Conservation (phyloP, 768 basidiomycete genomes). For the Psilocybe subaeruginosa region DNA sequence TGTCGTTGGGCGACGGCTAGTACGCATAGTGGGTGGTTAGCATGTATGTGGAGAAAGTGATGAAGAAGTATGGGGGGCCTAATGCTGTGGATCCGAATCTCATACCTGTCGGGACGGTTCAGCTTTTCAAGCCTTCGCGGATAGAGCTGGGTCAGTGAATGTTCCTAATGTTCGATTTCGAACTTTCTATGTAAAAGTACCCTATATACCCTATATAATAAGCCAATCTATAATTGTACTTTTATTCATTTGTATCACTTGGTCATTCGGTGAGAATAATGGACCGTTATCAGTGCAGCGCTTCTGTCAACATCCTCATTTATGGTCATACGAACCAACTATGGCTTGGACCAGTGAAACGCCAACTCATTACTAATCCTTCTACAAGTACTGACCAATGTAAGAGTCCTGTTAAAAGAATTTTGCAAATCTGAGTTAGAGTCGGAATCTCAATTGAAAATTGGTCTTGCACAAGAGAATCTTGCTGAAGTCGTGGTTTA, state of each 20-base stretch:
- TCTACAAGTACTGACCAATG: too few species aligned
- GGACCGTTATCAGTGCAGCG: too few species aligned
- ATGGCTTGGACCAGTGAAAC: too few species aligned
- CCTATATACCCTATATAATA: neutral
- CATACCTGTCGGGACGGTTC: slow-evolving; percentile 45
- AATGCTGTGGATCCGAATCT: slow-evolving; percentile 41
- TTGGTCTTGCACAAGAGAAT: too few species aligned
- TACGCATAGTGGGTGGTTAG: slow-evolving; percentile 38
- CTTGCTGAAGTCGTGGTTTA: too few species aligned
- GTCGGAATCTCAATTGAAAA: too few species aligned
- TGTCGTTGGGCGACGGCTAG: slow-evolving; percentile 19
- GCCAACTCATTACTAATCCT: too few species aligned
- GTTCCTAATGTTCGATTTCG: neutral
- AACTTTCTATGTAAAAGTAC: neutral
- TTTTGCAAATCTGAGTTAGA: too few species aligned
- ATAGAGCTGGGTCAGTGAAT: slow-evolving; percentile 7
- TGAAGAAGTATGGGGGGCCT: slow-evolving; percentile 42
- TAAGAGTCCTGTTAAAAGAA: too few species aligned
- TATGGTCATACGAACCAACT: too few species aligned
- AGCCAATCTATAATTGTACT: neutral
- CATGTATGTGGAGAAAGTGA: slow-evolving; percentile 40
- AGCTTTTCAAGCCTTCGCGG: slow-evolving; percentile 31
- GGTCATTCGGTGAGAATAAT: too few species aligned
- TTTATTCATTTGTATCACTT: neutral
- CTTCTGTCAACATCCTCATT: too few species aligned